These are phyloP conservation scores for Letharia columbiana DNA, from an alignment of 495 filamentous ascomycete genomes.

Conservation along the genomic window DNA sequence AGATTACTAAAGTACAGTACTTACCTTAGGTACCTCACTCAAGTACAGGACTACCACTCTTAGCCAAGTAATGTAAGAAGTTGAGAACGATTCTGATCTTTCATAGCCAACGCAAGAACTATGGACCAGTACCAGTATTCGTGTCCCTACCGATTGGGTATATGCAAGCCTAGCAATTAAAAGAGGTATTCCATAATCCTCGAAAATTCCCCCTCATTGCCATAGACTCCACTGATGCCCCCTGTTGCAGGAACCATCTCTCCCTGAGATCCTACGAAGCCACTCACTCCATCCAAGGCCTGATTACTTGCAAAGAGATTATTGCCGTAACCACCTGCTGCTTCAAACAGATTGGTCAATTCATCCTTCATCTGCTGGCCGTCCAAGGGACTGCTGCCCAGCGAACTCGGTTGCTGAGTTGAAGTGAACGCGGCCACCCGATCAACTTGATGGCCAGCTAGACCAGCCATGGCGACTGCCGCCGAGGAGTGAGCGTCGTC, in stretches of 20 bases:
- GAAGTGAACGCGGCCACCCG: conserved; percentile 45
- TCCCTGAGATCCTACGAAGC: conserved; percentile 36
- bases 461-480: conserved; percentile 64
- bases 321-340: conserved; percentile 50
- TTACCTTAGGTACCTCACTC: neutral
- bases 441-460: conserved; percentile 61
- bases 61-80: neutral
- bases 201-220: conserved; percentile 56
- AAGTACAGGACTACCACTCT: neutral
- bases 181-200: conserved; percentile 59
- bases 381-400: conserved; percentile 53
- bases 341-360: conserved; percentile 62
- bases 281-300: conserved; percentile 36
- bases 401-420: conserved; percentile 36
- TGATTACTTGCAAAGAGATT: conserved; percentile 32
- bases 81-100: no score
- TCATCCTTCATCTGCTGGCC: conserved; percentile 55
- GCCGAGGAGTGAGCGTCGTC: conserved; percentile 56
- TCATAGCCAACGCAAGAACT: no score
- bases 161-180: conserved; percentile 24
- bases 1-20: no score
- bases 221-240: conserved; percentile 43
- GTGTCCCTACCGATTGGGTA: neutral
- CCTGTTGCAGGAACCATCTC: conserved; percentile 41
- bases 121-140: neutral